Percentiles rank a stretch among this genome's conserved stretches.
Evolutionary conservation across 129 eudicot species (phyloP).

Genomic region (Deinandra increscens): DNA sequence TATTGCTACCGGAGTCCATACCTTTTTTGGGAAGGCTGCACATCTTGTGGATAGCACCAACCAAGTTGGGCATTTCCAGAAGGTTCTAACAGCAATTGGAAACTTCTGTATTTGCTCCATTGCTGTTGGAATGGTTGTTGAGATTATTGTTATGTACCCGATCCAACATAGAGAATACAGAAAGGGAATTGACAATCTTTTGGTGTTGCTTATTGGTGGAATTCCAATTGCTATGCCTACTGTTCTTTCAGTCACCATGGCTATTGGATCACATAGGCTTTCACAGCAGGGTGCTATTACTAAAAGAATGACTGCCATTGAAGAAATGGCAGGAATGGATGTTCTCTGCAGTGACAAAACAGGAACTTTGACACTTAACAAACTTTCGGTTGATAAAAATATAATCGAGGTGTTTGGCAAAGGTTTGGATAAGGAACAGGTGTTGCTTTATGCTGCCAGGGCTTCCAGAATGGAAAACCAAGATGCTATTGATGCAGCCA

Average conservation of each 20-base stretch:
- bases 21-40: constrained; percentile 82
- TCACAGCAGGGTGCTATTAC: constrained; percentile 78
- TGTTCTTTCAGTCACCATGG: constrained; percentile 74
- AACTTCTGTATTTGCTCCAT: constrained; percentile 81
- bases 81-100: constrained; percentile 70
- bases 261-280: constrained; percentile 75
- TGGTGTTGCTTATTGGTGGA: constrained; percentile 75
- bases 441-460: constrained; percentile 62
- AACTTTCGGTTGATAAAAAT: constrained; percentile 55
- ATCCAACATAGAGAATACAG: constrained; percentile 61
- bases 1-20: constrained; percentile 78
- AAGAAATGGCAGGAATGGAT: constrained; percentile 76
- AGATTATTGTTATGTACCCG: constrained; percentile 73
- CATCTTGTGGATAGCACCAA: constrained; percentile 80
- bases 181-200: constrained; percentile 59
- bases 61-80: constrained; percentile 81
- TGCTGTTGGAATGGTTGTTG: constrained; percentile 59
- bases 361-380: constrained; percentile 66
- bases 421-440: constrained; percentile 62
- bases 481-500: constrained; percentile 75
- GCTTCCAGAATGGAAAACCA: constrained; percentile 76
- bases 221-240: constrained; percentile 88
- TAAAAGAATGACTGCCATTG: constrained; percentile 82
- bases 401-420: constrained; percentile 63
- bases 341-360: constrained; percentile 76